Conservation (phyloP, 2,329 filamentous ascomycete genomes). For the Epichloe sp. region DNA sequence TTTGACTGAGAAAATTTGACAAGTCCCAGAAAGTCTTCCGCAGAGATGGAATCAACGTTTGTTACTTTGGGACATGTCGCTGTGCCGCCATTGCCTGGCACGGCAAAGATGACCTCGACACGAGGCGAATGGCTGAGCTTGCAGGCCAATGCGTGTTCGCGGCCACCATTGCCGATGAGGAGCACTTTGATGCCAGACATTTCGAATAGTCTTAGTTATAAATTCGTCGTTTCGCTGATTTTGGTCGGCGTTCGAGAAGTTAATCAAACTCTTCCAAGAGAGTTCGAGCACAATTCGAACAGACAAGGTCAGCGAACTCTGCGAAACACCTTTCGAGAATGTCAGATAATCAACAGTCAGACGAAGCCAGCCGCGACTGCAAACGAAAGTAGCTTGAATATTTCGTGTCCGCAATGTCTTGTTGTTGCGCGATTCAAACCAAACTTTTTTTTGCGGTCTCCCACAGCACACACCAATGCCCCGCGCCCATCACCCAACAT, state of each 20-base stretch:
- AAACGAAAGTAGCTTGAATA: no score
- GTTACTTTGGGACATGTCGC: conserved; percentile 54
- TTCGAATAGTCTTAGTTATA: background rate
- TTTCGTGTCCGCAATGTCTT: no score
- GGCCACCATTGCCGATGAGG: conserved; percentile 83
- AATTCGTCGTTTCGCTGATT: background rate
- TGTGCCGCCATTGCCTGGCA: conserved; percentile 81
- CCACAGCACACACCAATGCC: no score
- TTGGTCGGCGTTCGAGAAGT: background rate
- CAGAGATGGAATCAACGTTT: conserved; percentile 57
- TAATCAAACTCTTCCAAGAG: background rate
- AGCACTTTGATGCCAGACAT: conserved; percentile 51
- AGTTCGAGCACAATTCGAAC: background rate
- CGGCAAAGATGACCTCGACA: conserved; percentile 60
- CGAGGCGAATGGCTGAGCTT: conserved; percentile 73
- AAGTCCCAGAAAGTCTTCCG: conserved; percentile 66
- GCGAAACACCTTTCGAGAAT: background rate
- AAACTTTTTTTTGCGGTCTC: no score
- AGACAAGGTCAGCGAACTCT: background rate
- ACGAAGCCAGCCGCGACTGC: background rate
- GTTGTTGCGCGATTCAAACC: no score
- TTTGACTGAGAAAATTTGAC: conserved; percentile 63
- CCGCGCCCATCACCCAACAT: no score
- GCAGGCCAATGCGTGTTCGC: conserved; percentile 92
- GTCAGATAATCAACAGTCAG: background rate